phyloP scores from a whole-genome alignment of 768 basidiomycete species.

The Suillus subluteus region DNA sequence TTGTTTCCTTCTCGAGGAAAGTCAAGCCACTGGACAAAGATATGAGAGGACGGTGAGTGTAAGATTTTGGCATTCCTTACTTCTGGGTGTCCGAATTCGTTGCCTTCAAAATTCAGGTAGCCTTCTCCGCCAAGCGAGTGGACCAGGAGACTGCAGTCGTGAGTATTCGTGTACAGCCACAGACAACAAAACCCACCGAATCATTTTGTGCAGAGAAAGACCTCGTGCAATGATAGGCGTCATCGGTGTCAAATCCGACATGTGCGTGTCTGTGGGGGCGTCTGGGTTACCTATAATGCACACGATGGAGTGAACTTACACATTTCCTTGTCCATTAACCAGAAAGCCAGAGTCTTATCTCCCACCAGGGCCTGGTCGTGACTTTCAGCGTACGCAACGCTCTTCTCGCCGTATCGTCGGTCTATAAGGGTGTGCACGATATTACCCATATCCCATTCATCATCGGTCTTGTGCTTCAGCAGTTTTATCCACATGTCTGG shows the following conservation, averaged over 20 bases:
- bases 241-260: conserved; percentile 85
- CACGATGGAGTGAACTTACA: conserved; percentile 54
- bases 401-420: conserved; percentile 86
- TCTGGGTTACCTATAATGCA: background rate
- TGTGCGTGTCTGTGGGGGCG: conserved; percentile 73
- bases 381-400: conserved; percentile 91
- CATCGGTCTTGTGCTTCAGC: conserved; percentile 87
- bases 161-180: conserved; percentile 8
- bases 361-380: conserved; percentile 99
- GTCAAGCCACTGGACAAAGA: conserved; percentile 84
- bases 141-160: conserved; percentile 68
- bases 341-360: conserved; percentile 98
- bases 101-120: conserved; percentile 97
- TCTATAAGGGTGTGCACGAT: conserved; percentile 92
- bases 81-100: conserved; percentile 98
- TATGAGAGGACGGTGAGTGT: conserved; percentile 4
- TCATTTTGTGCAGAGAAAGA: conserved; percentile 95
- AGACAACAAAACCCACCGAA: conserved; percentile 59
- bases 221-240: conserved; percentile 90
- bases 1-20: conserved; percentile 96
- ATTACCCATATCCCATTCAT: conserved; percentile 85
- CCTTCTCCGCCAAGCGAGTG: conserved; percentile 96
- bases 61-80: conserved; percentile 39
- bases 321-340: conserved; percentile 99
- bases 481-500: conserved; percentile 99